Base-by-base conservation (phyloP, 495 filamentous ascomycete genomes). In the Hypoxylon perforatum region DNA sequence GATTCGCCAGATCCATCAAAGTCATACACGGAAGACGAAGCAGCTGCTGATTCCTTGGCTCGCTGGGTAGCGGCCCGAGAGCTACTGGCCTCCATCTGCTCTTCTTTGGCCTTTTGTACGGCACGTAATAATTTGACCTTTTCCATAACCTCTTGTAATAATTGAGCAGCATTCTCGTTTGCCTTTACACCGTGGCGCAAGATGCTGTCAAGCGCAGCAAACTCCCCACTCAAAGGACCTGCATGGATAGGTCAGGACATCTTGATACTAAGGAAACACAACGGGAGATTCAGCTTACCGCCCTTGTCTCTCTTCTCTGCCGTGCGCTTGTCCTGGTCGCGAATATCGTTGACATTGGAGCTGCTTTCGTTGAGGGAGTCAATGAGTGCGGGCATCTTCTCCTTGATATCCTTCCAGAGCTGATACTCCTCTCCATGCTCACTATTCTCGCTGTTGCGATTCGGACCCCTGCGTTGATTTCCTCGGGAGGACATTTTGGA, bases 1-100 rank as follows among this genome's bases (percentile, higher is more conserved):
- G 91, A 92, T 65, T 92, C 91, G 15, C 83, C 85, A 7, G 87
- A 83, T 21, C 86, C 86, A 69, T 92, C 89, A 63, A 89, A 86
- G 15, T 93, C 91, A 69, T 87, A 86, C 56, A 89, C 82, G 53
- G 83, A 82, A 28, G 80, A 76, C 56, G 57, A 67, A 7, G 73
- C 65, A 4, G 65, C 65, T 0, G 60, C 66, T 3, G 66, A 61
- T 11, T 58, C 75, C 67, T 55, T 79, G 53, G 41, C 57, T 64
- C 50, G 75, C 73, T 51, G 74, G 39, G 17, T 73, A 55, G 53
- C 73, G 47, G 28, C 45, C 48, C 56, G 77, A 56, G 61, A 77
- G 53, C 21, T 76, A 50, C 62, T 80, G 63, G 22, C 78, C 61
- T 86, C 86, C 57, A 84, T 82, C 60, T 88, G 84, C 57, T 88